Percentiles rank a stretch among this genome's conserved stretches.
phyloP scores from a whole-genome alignment of 352 stramenopile species.

The Globisporangium barbulae region DNA sequence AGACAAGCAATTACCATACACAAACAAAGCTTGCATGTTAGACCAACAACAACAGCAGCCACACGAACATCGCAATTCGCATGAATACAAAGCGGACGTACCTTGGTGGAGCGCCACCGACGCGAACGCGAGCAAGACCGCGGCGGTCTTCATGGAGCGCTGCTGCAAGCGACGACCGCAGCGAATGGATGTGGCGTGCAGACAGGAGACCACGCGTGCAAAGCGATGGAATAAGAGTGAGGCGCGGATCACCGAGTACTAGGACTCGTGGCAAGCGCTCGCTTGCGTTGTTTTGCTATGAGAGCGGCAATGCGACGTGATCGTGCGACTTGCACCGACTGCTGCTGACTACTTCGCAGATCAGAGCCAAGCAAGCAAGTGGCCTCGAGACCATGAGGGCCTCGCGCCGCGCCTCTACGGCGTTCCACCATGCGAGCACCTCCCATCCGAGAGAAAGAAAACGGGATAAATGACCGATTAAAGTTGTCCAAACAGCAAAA shows the following conservation, averaged over 20 bases:
- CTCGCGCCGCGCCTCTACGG: background rate
- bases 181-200: background rate
- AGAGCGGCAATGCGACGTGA: too few relatives aligned
- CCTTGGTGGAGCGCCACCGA: conserved; percentile 6
- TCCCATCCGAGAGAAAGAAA: background rate
- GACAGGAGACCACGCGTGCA: background rate
- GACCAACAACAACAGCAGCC: background rate
- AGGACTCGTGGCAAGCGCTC: too few relatives aligned
- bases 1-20: background rate
- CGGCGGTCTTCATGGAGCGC: conserved; percentile 9
- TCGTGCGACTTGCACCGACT: too few relatives aligned
- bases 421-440: background rate
- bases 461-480: background rate
- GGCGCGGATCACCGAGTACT: too few relatives aligned
- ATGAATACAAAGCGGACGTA: background rate
- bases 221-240: background rate
- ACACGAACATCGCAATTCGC: background rate
- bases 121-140: conserved; percentile 1
- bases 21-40: background rate
- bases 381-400: background rate
- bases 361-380: too few relatives aligned
- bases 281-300: too few relatives aligned
- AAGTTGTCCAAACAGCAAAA: background rate
- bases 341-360: too few relatives aligned
- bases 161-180: background rate